Conservation (phyloP, 441 rosid genomes). For the Brassica hybrid region DNA sequence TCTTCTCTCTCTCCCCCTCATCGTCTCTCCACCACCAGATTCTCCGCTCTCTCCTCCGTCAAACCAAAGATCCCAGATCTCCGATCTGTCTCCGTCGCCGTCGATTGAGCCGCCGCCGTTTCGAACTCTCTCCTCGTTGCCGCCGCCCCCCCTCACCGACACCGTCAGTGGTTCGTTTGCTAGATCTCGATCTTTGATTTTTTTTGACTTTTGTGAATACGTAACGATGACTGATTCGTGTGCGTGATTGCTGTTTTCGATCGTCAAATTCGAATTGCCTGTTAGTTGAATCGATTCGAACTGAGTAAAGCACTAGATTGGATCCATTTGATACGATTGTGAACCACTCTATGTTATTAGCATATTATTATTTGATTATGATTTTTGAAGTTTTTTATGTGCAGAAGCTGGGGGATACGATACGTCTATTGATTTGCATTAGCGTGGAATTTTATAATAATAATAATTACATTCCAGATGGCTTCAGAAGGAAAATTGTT, state of each 20-base stretch:
- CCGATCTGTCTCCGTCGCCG: neutral
- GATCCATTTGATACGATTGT: neutral
- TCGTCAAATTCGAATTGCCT: neutral
- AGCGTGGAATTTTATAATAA: slow-evolving; percentile 20
- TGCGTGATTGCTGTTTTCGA: neutral
- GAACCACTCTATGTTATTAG: neutral
- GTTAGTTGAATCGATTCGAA: neutral
- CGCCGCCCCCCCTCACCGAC: neutral
- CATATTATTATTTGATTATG: neutral
- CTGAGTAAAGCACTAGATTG: neutral
- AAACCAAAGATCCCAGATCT: neutral
- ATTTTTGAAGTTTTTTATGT: neutral
- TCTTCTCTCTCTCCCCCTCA: neutral
- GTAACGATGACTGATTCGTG: neutral
- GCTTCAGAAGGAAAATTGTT: slow-evolving; percentile 81
- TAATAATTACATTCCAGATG: slow-evolving; percentile 82
- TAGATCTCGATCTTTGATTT: slow-evolving; percentile 1
- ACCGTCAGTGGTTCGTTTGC: neutral
- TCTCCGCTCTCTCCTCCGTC: neutral
- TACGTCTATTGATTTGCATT: slow-evolving; percentile 39
- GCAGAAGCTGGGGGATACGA: slow-evolving; percentile 35
- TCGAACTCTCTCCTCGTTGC: neutral
- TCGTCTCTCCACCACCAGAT: neutral
- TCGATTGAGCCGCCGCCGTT: neutral
- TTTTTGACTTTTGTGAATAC: neutral